A percentile compares a stretch with the other conserved stretches of the same genome.
These are phyloP conservation scores for Fibroporia radiculosa DNA, from an alignment of 768 basidiomycete genomes.

Conservation along the genomic window DNA sequence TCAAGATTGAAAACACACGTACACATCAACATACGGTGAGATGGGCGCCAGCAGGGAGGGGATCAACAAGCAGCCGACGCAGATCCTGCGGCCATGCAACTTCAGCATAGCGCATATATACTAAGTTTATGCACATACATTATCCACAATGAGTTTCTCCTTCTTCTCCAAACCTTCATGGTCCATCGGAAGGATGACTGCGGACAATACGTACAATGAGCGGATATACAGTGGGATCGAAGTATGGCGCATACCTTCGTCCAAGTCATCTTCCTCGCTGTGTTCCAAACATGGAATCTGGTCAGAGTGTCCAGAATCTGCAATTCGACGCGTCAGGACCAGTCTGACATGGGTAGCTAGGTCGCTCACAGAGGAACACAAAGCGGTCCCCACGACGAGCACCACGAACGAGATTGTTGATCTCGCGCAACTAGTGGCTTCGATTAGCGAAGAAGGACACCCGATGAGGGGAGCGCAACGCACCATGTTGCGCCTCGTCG, in stretches of 20 bases:
- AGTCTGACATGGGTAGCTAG: no score
- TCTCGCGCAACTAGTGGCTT: slow-evolving; percentile 7
- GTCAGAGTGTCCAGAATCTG: slow-evolving; percentile 8
- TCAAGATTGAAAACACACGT: background rate
- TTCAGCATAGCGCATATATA: background rate
- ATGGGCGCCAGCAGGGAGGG: slow-evolving; percentile 9
- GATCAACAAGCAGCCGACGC: slow-evolving; percentile 9
- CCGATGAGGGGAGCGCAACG: no score
- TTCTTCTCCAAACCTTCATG: background rate
- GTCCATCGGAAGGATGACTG: slow-evolving; percentile 4
- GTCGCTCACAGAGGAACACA: slow-evolving; percentile 13
- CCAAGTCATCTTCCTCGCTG: slow-evolving; percentile 7
- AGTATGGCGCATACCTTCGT: slow-evolving; percentile 3
- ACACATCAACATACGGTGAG: slow-evolving; percentile 7
- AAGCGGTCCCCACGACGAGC: slow-evolving; percentile 10
- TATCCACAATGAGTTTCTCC: slow-evolving; percentile 6
- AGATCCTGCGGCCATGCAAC: slow-evolving; percentile 7
- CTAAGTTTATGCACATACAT: slow-evolving; percentile 7
- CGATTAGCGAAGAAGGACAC: no score
- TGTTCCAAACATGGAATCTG: background rate
- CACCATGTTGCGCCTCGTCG: slow-evolving; percentile 2
- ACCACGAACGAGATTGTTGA: slow-evolving; percentile 7
- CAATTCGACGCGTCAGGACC: no score
- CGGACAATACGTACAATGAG: background rate
- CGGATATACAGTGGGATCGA: background rate